Evolutionary conservation across 805 yeast species (phyloP), one percentile per base, ranked within the genome.

Genomic region (Saccharomycodes ludwigii): DNA sequence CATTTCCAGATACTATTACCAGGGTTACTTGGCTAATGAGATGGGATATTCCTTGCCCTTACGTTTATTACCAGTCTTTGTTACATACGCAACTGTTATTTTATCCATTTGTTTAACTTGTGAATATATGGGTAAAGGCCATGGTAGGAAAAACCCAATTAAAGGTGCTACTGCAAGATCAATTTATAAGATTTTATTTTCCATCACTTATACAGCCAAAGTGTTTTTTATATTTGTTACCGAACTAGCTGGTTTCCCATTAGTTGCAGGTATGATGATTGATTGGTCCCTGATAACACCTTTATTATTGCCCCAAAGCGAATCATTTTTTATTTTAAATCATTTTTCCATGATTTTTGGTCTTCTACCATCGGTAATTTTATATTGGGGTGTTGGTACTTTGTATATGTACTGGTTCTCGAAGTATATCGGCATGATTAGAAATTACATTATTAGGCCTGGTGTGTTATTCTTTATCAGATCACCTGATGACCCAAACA

Each of bases 401-500:
- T 41, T 66, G 9, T 91, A 84, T 60, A 86, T 91, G 97, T 75
- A 77, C 40, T 63, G 73, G 44, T 76, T 91, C 58, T 94, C 96
- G 1, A 59, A 79, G 30, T 88, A 73, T 55, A 85, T 88, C 19
- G 81, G 93, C 13, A 77, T 85, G 85, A 67, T 76, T 14, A 66
- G 98, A 39, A 59, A 68, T 27, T 57, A 62, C 37, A 73, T 84
- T 24, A 65, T 88, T 36, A 68, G 99, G 34, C 77, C 80, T 0
- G 99, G 98, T 9, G 95, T 83, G 6, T 61, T 91, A 29, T 91
- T 74, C 52, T 91, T 91, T 58, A 80, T 91, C 38, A 69, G 95
- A 44, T 84, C 94, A 15, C 95, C 95, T 4, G 95, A 85, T 44
- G 96, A 91, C 50, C 95, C 94, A 24, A 79, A 82, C 43, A 76